Percentiles rank a stretch among this genome's conserved stretches.
phyloP scores from a whole-genome alignment of 306 rosid genomes.

The Rosa rugosa region DNA sequence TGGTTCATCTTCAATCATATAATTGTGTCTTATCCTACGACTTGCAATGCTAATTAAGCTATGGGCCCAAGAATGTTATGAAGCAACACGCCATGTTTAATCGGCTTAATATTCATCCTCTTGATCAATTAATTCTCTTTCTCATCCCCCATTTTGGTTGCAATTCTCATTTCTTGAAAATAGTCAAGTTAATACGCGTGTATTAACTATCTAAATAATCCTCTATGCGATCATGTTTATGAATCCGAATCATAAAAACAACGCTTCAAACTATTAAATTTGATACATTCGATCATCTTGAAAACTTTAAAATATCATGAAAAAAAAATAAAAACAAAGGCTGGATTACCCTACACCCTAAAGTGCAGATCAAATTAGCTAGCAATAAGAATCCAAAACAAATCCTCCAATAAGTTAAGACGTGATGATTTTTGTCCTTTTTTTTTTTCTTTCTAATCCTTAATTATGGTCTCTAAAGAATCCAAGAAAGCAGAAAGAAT shows the following conservation, averaged over 20 bases:
- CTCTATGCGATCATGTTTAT: no score
- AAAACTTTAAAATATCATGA: background rate
- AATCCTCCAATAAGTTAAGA: background rate
- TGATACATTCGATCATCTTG: no score
- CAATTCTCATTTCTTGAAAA: background rate
- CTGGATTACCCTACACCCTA: background rate
- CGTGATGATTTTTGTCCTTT: conserved; percentile 22
- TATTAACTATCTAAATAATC: no score
- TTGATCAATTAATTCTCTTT: background rate
- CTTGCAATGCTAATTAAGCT: background rate
- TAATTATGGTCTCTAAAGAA: conserved; percentile 34
- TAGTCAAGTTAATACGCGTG: background rate
- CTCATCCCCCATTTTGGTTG: background rate
- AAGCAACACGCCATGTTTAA: background rate
- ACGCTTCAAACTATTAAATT: no score
- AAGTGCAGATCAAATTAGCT: background rate
- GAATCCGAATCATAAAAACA: background rate
- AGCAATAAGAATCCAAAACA: background rate
- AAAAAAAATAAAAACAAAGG: background rate
- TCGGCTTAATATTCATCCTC: background rate
- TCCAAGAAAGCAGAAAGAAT: conserved; percentile 26
- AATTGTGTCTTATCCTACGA: background rate
- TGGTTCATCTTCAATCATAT: background rate
- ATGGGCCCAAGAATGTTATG: background rate
- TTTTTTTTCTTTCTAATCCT: conserved; percentile 4